Evolutionary conservation across 2,329 filamentous ascomycete genomes (phyloP).

Genomic region (Thelonectria blattea): DNA sequence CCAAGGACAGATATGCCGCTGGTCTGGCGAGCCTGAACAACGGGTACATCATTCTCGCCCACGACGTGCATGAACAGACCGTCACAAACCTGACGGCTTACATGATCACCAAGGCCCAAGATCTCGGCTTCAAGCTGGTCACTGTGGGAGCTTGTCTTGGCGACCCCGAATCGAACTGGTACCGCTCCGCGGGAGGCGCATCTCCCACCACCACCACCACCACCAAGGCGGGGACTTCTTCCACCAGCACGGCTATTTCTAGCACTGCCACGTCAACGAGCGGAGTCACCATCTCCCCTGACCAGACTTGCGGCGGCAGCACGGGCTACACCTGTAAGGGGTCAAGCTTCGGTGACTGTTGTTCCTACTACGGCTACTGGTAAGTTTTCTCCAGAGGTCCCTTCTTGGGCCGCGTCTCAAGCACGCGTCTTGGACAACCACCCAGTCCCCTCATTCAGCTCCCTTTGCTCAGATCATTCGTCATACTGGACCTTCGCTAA

Average conservation of each 20-base stretch:
- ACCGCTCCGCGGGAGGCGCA: conserved; percentile 43
- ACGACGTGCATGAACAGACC: conserved; percentile 56
- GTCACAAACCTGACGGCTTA: conserved; percentile 48
- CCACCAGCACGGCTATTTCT: conserved; percentile 9
- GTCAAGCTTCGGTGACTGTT: conserved; percentile 45
- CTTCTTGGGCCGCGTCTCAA: not conserved
- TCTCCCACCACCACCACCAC: not conserved
- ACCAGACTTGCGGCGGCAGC: conserved; percentile 29
- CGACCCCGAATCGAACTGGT: conserved; percentile 57
- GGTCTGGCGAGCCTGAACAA: conserved; percentile 42
- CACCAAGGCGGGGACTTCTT: conserved; percentile 1
- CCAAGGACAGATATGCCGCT: conserved; percentile 45
- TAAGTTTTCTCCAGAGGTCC: conserved; percentile 27
- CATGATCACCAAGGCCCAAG: conserved; percentile 50
- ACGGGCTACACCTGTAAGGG: conserved; percentile 44
- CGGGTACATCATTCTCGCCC: conserved; percentile 57
- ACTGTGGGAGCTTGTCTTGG: conserved; percentile 63
- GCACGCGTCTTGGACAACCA: not conserved
- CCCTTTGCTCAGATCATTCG: not conserved
- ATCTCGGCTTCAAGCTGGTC: conserved; percentile 52
- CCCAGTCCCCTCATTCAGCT: not conserved
- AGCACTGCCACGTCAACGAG: conserved; percentile 13
- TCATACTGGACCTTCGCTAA: not conserved
- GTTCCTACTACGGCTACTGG: conserved; percentile 45
- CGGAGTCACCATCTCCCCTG: conserved; percentile 5